Evolutionary conservation across 1,284 basidiomycete species (phyloP), one percentile per base, ranked within the genome.

Genomic region (Sphagnurus paluster): DNA sequence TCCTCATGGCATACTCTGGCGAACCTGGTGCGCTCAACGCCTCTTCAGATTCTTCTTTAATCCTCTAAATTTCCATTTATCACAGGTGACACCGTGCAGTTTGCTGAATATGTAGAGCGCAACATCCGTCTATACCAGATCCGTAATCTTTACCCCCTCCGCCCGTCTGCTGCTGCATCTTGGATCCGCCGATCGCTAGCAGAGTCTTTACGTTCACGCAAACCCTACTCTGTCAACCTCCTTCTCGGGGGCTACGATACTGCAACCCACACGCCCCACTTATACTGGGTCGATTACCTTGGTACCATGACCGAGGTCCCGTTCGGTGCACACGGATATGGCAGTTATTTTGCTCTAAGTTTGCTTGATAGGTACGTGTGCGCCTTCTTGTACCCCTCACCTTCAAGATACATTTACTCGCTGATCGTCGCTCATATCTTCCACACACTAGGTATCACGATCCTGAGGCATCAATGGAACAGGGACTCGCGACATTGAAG

Each of bases 81-180:
- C 30, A 34, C 58, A 90, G 96, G 96, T 51, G 97, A 99, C 65
- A 99, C 97, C 19, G 76, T 97, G 21, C 93, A 98, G 64, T 98
- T 99, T 63, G 90, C 96, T 4, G 96, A 99, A 69, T 99, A 82
- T 61, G 80, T 98, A 55, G 94, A 98, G 67, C 84, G 95, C 54
- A 99, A 98, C 72, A 82, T 98, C 59, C 85, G 94, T 40, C 76
- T 99, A 42, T 96, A 97, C 71, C 92, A 97, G 60, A 99, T 99
- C 63, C 87, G 96, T 70, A 90, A 95, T 72, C 79, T 87, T 62
- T 86, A 93, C 65, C 79, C 93, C 16, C 87, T 98, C 32, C 86
- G 92, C 34, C 96, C 96, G 3, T 78, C 87, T 26, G 87, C 94
- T 3, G 93, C 95, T 14, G 92, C 95, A 2, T 82, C 93, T 13